Conservation (phyloP, 345 rosid species). For the Citrus glauca region DNA sequence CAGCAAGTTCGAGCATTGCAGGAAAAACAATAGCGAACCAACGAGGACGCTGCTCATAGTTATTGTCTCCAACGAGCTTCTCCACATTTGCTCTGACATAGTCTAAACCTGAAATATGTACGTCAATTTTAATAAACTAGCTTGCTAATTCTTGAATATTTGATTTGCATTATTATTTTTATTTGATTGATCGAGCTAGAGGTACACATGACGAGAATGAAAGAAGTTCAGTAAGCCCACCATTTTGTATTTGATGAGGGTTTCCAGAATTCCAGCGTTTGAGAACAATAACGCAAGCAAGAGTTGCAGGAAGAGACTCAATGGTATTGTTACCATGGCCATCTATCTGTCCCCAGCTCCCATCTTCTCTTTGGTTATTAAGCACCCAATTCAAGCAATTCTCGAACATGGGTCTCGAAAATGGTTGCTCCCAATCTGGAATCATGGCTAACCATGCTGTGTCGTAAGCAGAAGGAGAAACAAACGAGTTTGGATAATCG, state of each 20-base stretch:
- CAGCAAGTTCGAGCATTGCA: constrained; percentile 48
- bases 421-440: constrained; percentile 18
- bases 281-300: constrained; percentile 54
- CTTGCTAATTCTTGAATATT: too few relatives aligned
- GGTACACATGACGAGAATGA: too few relatives aligned
- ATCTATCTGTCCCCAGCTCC: constrained; percentile 50
- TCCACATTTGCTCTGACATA: constrained; percentile 36
- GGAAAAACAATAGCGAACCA: constrained; percentile 54
- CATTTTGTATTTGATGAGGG: constrained; percentile 25
- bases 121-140: too few relatives aligned
- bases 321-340: constrained; percentile 19
- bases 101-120: constrained; percentile 28
- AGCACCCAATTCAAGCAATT: constrained; percentile 57
- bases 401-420: constrained; percentile 43
- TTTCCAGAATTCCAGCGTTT: constrained; percentile 39
- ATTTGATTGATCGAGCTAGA: too few relatives aligned
- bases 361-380: constrained; percentile 40
- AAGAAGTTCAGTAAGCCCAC: neutral
- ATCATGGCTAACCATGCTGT: constrained; percentile 65
- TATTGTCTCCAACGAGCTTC: constrained; percentile 23
- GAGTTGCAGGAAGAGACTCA: constrained; percentile 44
- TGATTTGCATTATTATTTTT: too few relatives aligned
- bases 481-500: constrained; percentile 23
- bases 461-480: constrained; percentile 53
- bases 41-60: constrained; percentile 32